Evolutionary conservation across 1,139 yeast species (phyloP), one percentile per base, ranked within the genome.

Genomic region (Protomyces lactucae-debilis): DNA sequence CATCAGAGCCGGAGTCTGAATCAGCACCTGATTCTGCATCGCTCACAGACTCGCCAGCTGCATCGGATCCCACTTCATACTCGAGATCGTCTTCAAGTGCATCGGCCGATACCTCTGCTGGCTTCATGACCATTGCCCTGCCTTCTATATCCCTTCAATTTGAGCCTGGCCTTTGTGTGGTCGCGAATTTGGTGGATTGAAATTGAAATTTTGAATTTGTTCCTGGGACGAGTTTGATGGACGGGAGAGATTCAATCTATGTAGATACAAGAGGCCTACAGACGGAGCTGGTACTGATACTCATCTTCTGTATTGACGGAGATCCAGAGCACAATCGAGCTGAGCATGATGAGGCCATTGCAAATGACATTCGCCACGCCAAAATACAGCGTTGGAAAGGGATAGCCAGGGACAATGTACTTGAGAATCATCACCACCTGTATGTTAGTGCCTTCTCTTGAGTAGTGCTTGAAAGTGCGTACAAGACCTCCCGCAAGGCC

Each of bases 401-500:
- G 78, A 74, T 83, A 88, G 70, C 87, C 87, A 69, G 90, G 89
- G 71, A 90, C 80, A 67, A 92, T 76, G 74, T 88, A 93, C 75
- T 93, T 89, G 71, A 93, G 80, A 55, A 92, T 88, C 69, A 93
- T 80, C 18, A 93, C 93, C 74, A 67, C 65, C 66, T 64, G 35
- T 9, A 18, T 25, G 37, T 36, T 18, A 55, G 51, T 43, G n/a
- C 14, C 25, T 5, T 25, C 2, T 14, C 8, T 36, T n/a, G 8
- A 3, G 32, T 28, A 21, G 23, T 21, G 3, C 8, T 28, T 28
- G 6, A 21, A 10, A n/a, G 4, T 12, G 40, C 48, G 10, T 64
- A 91, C 91, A 70, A 93, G 83, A 6, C 95, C 85, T 1, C 98
- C 98, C 23, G 97, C 91, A 69, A 93, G 79, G 0, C 99, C 99